Base-by-base conservation (phyloP, 1,284 basidiomycete species). In the Dichomitus squalens region DNA sequence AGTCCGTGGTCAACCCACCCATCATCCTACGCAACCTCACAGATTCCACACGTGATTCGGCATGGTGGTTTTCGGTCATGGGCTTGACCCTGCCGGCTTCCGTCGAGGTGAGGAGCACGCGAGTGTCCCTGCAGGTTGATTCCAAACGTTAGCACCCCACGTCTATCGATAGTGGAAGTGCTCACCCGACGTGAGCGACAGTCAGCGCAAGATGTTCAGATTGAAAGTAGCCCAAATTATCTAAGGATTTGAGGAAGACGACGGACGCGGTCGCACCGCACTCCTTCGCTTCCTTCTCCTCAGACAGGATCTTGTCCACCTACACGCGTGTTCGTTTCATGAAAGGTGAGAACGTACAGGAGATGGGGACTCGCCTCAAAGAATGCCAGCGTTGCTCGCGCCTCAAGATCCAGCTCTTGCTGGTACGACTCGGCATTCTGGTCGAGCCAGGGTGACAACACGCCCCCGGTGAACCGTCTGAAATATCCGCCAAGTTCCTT, bases 251-350 rank as follows among this genome's bases (percentile, higher is more conserved):
- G 16, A 98, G 76, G 40, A 98, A 80, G 0, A 88, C 92, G 1
- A 98, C 85, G 0, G 93, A 96, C 1, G 94, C 94, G 1, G 96
- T 97, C 18, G 95, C 94, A 3, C 96, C 96, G 59, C 85, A 89
- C 47, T 77, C 74, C 67, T 84, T 84, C 2, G 88, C 85, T 53
- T 83, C 80, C 60, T 75, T 79, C 71, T 83, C 87, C 64, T 70
- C 80, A 27, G 79, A 85, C 58, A 83, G 79, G 66, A 79, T 88
- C 70, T 76, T 85, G 69, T 85, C 87, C 66, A 81, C 87, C 86
- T 80, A 35, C 53, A 40, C 29, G 36, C 29, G 41, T 49, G 34
- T 52, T 36, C 34, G 25, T 34, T n/a, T 9, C 27, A 47, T 21
- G 11, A 18, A 16, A n/a, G 27, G 29, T 18, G 29, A 33, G n/a